Percentiles rank a stretch among this genome's conserved stretches.
Evolutionary conservation across 2,329 filamentous ascomycete species (phyloP).

Genomic region (Fusarium sublunatum): DNA sequence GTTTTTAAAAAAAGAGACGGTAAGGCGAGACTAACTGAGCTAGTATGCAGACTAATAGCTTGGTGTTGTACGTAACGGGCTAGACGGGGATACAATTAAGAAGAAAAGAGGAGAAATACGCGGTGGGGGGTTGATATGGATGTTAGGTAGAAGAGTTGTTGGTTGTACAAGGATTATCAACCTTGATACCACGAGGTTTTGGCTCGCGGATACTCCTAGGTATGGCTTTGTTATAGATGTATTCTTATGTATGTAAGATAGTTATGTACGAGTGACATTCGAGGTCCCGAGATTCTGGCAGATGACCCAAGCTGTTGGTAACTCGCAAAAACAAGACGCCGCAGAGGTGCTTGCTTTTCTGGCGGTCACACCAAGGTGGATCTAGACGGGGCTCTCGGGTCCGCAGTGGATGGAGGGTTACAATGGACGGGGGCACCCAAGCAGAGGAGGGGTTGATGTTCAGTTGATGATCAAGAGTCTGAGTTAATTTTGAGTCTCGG

Average conservation of each 20-base stretch:
- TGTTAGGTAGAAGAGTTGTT: background rate
- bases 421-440: no score
- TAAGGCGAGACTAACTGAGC: slow-evolving; percentile 7
- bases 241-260: no score
- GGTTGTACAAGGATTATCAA: slow-evolving; percentile 1
- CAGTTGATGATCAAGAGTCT: no score
- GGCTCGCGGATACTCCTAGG: background rate
- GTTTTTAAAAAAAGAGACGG: slow-evolving; percentile 13
- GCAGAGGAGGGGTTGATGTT: no score
- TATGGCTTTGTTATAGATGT: no score
- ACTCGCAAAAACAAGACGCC: slow-evolving; percentile 17
- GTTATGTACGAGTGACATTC: slow-evolving; percentile 1
- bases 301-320: slow-evolving; percentile 27
- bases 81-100: no score
- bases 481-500: no score
- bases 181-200: background rate
- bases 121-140: no score
- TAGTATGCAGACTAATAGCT: no score
- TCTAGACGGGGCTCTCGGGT: background rate
- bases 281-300: slow-evolving; percentile 10
- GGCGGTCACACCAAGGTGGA: background rate
- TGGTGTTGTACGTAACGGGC: no score
- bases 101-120: slow-evolving; percentile 22
- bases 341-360: background rate
- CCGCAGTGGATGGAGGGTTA: background rate